Evolutionary conservation across 78 protist genomes (phyloP).

Genomic region (Cavenderia fasciculata): DNA sequence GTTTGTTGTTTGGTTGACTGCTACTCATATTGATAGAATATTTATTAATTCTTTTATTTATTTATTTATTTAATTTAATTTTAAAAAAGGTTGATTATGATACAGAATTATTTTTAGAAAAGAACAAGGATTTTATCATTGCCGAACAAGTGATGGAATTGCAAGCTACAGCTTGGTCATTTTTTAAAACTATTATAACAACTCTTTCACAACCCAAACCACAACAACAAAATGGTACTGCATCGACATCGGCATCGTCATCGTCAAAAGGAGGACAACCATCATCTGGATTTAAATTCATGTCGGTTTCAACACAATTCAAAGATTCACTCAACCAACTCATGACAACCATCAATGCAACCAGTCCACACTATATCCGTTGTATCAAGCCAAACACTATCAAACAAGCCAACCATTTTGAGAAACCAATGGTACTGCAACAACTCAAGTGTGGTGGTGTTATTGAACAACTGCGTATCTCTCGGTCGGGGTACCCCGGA

Average conservation of each 20-base stretch:
- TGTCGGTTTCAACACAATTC: constrained; percentile 60
- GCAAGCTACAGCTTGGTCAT: constrained; percentile 14
- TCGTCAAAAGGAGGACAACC: constrained; percentile 3
- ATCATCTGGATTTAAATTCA: constrained; percentile 20
- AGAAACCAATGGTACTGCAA: constrained; percentile 58
- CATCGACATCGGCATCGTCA: not conserved
- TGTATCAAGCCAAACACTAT: constrained; percentile 93
- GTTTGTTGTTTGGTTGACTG: too few species aligned
- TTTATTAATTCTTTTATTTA: not conserved
- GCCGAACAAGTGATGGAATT: constrained; percentile 67
- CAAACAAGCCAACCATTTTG: constrained; percentile 64
- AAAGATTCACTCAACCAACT: constrained; percentile 74
- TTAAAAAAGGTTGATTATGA: constrained; percentile 79
- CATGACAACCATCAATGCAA: constrained; percentile 78
- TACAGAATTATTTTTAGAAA: constrained; percentile 82
- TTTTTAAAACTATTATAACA: constrained; percentile 2
- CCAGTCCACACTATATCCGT: constrained; percentile 93
- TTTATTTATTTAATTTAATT: not conserved
- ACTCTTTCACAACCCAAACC: not conserved
- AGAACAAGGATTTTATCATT: constrained; percentile 90
- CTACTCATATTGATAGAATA: too few species aligned
- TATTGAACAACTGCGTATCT: constrained; percentile 75
- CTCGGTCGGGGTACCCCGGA: constrained; percentile 76
- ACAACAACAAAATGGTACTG: not conserved
- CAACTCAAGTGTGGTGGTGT: constrained; percentile 82